A percentile compares a stretch with the other conserved stretches of the same genome.
Evolutionary conservation across 352 stramenopile genomes (phyloP).

Genomic region (Pythium monospermum): DNA sequence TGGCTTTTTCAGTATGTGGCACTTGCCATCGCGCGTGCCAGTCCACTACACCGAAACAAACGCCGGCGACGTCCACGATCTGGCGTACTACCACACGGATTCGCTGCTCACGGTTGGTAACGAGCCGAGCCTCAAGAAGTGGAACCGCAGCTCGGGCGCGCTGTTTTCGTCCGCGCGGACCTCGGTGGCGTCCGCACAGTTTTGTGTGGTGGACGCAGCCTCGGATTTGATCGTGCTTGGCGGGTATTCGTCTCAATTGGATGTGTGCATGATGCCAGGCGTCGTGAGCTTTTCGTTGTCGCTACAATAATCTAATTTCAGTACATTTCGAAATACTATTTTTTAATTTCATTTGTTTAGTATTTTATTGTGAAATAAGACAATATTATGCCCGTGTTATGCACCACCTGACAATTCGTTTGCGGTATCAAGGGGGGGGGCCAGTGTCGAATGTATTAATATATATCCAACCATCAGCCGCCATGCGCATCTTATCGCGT

Average conservation of each 20-base stretch:
- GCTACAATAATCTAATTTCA: no score
- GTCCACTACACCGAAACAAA: slow-evolving; percentile 58
- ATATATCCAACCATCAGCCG: no score
- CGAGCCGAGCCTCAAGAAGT: slow-evolving; percentile 59
- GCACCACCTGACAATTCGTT: no score
- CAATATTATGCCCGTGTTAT: no score
- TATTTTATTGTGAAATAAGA: no score
- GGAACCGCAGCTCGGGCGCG: slow-evolving; percentile 66
- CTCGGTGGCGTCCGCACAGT: slow-evolving; percentile 52
- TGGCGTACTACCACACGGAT: slow-evolving; percentile 68
- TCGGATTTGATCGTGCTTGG: slow-evolving; percentile 69
- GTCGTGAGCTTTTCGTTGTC: slow-evolving; percentile 79
- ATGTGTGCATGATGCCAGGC: slow-evolving; percentile 77
- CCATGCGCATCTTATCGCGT: no score
- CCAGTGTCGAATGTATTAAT: no score
- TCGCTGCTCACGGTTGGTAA: slow-evolving; percentile 71
- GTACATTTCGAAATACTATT: no score
- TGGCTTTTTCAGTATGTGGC: slow-evolving; percentile 73
- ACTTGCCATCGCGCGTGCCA: slow-evolving; percentile 65
- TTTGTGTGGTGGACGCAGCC: slow-evolving; percentile 56
- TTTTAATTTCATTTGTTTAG: no score
- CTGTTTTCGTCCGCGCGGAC: slow-evolving; percentile 50
- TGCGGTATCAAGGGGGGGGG: no score
- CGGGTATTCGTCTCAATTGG: slow-evolving; percentile 45
- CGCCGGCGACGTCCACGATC: slow-evolving; percentile 51